These are phyloP conservation scores for Ceratonia siliqua DNA, from an alignment of 306 rosid species.

Conservation along the genomic window DNA sequence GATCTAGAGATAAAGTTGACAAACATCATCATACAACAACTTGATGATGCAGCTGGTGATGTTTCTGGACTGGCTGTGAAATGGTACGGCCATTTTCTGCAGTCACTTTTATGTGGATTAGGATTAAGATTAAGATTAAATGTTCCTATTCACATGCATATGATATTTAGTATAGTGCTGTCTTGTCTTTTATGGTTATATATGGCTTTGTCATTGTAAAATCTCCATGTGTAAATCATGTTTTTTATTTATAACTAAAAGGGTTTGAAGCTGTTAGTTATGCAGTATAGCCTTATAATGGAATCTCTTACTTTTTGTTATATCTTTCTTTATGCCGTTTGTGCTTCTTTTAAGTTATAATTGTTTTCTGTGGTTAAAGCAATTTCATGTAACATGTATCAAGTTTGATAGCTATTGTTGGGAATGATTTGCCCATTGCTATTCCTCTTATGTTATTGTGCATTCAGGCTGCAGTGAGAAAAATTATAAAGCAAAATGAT, in stretches of 20 bases:
- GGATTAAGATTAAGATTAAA: too few species aligned
- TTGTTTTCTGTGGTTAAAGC: not conserved
- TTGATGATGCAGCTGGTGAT: slow-evolving; percentile 80
- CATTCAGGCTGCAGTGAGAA: not conserved
- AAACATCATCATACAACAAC: slow-evolving; percentile 67
- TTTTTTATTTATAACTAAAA: not conserved
- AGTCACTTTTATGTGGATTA: not conserved
- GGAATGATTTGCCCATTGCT: not conserved
- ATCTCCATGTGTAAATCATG: not conserved
- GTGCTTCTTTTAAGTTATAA: not conserved
- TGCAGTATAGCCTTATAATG: not conserved
- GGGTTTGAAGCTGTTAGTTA: not conserved
- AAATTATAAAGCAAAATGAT: not conserved
- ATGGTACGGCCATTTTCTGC: slow-evolving; percentile 43
- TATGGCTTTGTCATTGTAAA: too few species aligned
- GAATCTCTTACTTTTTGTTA: not conserved
- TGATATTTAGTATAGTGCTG: not conserved
- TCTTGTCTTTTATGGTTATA: not conserved
- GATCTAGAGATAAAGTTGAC: slow-evolving; percentile 66
- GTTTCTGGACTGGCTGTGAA: slow-evolving; percentile 77
- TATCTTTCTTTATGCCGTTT: not conserved
- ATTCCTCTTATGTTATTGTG: slow-evolving; percentile 20
- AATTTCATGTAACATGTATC: slow-evolving; percentile 10
- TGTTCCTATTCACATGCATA: not conserved
- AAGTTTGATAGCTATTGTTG: not conserved